Evolutionary conservation across 257 asterid species (phyloP).

Genomic region (Petrea volubilis): DNA sequence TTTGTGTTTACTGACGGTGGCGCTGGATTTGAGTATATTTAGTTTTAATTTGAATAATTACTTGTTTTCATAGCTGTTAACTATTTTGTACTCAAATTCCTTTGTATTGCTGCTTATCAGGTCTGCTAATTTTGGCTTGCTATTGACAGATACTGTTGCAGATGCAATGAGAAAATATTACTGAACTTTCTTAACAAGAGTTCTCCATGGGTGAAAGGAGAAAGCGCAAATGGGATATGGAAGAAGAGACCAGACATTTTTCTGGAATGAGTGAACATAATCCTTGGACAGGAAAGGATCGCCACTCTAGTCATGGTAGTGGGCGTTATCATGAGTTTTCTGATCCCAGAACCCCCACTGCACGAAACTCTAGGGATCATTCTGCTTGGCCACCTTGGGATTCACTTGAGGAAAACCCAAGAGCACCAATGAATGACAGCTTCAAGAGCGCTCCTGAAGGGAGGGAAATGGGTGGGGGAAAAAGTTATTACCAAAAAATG

Average conservation of each 20-base stretch:
- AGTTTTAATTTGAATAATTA: neutral
- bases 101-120: neutral
- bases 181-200: conserved; percentile 24
- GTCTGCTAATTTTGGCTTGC: conserved; percentile 17
- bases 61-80: neutral
- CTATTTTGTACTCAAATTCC: neutral
- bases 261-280: conserved; percentile 32
- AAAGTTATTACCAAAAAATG: conserved; percentile 35
- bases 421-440: conserved; percentile 28
- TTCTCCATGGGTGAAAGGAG: conserved; percentile 59
- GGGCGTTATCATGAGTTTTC: conserved; percentile 39
- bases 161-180: conserved; percentile 1
- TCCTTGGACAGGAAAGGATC: conserved; percentile 46
- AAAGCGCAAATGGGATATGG: conserved; percentile 59
- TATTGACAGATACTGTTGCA: conserved; percentile 42
- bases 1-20: neutral
- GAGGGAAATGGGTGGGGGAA: conserved; percentile 36
- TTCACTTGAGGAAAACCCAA: conserved; percentile 29
- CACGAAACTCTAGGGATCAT: conserved; percentile 38
- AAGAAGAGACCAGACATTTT: conserved; percentile 37
- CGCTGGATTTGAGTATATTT: neutral
- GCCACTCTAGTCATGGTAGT: conserved; percentile 36
- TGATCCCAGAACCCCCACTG: conserved; percentile 34
- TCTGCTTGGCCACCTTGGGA: conserved; percentile 47
- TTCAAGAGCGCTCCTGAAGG: conserved; percentile 36